These are phyloP conservation scores for Penicillium macrosclerotiorum DNA, from an alignment of 495 filamentous ascomycete species.

Conservation along the genomic window DNA sequence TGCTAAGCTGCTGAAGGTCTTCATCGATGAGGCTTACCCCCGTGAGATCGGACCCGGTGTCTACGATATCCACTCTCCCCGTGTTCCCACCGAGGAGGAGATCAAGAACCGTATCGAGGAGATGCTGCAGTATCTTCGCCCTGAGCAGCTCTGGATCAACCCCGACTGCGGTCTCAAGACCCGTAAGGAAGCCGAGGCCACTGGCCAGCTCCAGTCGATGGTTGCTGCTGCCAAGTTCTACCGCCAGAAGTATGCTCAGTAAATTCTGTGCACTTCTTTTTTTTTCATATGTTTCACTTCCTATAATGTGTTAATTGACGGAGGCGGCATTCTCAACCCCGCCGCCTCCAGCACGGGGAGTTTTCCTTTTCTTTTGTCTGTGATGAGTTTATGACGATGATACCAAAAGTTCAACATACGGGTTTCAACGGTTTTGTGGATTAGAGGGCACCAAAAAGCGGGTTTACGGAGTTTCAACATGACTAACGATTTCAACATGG, in stretches of 20 bases:
- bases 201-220: conserved; percentile 57
- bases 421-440: conserved; percentile 39
- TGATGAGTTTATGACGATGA: conserved; percentile 51
- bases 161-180: conserved; percentile 99
- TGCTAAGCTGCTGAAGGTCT: conserved; percentile 97
- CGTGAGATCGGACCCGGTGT: conserved; percentile 99
- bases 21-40: conserved; percentile 93
- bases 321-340: conserved; percentile 45
- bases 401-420: conserved; percentile 54
- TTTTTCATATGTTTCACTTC: conserved; percentile 12
- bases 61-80: conserved; percentile 99
- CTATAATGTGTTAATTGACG: conserved; percentile 28
- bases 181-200: conserved; percentile 93
- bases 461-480: conserved; percentile 54
- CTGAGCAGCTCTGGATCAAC: conserved; percentile 97
- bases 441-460: conserved; percentile 48
- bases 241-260: conserved; percentile 79
- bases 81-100: conserved; percentile 91
- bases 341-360: conserved; percentile 36
- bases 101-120: conserved; percentile 95
- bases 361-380: conserved; percentile 24
- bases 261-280: conserved; percentile 24
- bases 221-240: conserved; percentile 94
- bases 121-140: conserved; percentile 93
- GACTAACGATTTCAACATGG: conserved; percentile 61